Evolutionary conservation across 345 rosid genomes (phyloP), one percentile per base, ranked within the genome.

Genomic region (Dovyalis caffra): DNA sequence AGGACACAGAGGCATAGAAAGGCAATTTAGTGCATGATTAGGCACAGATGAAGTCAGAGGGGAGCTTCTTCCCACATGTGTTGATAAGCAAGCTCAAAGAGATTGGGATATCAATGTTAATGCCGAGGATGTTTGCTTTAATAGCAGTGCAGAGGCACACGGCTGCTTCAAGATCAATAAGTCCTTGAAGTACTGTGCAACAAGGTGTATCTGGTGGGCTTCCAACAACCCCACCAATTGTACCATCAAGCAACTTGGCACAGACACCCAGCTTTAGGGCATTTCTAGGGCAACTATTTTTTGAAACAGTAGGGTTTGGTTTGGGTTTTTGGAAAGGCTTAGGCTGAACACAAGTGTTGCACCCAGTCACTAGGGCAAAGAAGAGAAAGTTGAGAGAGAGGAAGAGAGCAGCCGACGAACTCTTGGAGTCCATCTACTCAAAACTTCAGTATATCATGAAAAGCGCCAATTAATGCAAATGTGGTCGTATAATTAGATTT

Each of bases 141-240:
- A 90, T 88, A 78, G 91, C 93, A 21, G 91, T 90, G 80, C 94
- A 90, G 68, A 90, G 89, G 84, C 91, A 92, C 5, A 90, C 67
- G 0, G 91, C 88, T 2, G 91, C 91, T 83, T 88, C 92, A 14
- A 90, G 87, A 74, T 88, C 90, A 18, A 89, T 64, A 62, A 90
- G 91, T 5, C 92, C 94, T 37, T 74, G 68, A 10, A 90, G 85
- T 16, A 88, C 75, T 0, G 94, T 84, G 85, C 97, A 91, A 73
- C 97, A 91, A 38, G 87, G 90, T 16, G 69, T 53, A 68, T 87
- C 89, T 2, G 90, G 91, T 21, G 94, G 89, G 66, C 68, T 88
- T 21, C 91, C 92, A 1, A 91, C 76, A 23, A 80, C 89, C 1
- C 85, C 75, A 25, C 85, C 89, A 8, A 88, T 74, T 0, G 86